Base-by-base conservation (phyloP, 2,329 filamentous ascomycete genomes). In the Talaromyces sp. region DNA sequence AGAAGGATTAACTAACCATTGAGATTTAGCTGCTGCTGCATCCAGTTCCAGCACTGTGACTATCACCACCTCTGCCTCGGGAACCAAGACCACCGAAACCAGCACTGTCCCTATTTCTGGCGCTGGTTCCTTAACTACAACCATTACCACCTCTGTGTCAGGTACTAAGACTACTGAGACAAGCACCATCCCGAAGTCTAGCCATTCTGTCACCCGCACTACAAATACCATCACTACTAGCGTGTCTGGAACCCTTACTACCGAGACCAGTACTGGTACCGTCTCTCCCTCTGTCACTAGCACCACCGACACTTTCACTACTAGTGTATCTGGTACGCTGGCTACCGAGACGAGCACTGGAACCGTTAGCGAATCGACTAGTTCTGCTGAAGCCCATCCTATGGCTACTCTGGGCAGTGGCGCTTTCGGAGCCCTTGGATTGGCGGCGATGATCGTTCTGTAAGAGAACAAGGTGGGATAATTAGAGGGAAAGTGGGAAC, bases 401-500 rank as follows among this genome's bases (percentile, higher is more conserved):
- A 66, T 67, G 51, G 62, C 68, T 37, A 66, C 67, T 16, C 48
- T 65, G 35, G 65, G 68, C 47, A 66, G 60, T 40, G 69, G 67
- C 51, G 67, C 65, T 37, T 65, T 68, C 24, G 76, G 75, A 48
- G 66, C 69, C 41, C 66, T 75, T 33, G 76, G 75, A 55, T 59
- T 78, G 27, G 73, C 70, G 47, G 76, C 74, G 51, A 56, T 77
- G 48, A 60, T 77, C 47, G 62, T 71, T 27, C 64, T 76, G 60
- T 77, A 72, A 49, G 39, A 27, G 40, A 27, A 14, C 20, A 27
- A 5, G 2, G 9, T 27, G 6, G n/a, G 27, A 24, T 7, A 17
- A 24, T 27, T 19, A 9, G n/a, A 27, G 20, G 40, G 11, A 42
- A 29, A n/a, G n/a, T n/a, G n/a, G n/a, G n/a, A n/a, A n/a, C n/a